Evolutionary conservation across 208 protist species (phyloP).

Genomic region (Lotmaria passim): DNA sequence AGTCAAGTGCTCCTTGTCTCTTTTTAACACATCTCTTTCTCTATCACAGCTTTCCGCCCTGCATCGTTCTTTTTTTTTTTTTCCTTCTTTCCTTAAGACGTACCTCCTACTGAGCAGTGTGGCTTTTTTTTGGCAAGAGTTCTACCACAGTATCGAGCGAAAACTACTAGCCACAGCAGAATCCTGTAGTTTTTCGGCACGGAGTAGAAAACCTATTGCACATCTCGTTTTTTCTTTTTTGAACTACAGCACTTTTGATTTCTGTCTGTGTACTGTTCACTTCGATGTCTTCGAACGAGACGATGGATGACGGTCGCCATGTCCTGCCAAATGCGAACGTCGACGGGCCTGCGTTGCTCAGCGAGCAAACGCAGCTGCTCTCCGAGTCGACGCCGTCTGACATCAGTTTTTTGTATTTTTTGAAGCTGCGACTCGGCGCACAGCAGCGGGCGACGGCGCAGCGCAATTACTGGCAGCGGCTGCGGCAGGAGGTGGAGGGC

Average conservation of each 20-base stretch:
- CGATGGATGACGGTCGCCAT: background rate
- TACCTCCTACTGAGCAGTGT: too few relatives aligned
- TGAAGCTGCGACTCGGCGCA: conserved; percentile 62
- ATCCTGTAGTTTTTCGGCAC: too few relatives aligned
- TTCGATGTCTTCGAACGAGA: background rate
- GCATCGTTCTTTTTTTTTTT: too few relatives aligned
- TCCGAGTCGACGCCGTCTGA: conserved; percentile 49
- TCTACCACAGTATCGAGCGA: too few relatives aligned
- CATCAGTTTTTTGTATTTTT: conserved; percentile 72
- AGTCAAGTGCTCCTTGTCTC: too few relatives aligned
- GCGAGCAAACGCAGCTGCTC: conserved; percentile 69
- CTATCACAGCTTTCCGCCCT: too few relatives aligned
- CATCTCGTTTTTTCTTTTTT: conserved; percentile 26
- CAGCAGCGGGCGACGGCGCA: conserved; percentile 71
- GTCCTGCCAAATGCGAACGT: conserved; percentile 25
- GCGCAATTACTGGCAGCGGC: conserved; percentile 60
- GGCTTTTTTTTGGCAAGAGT: too few relatives aligned
- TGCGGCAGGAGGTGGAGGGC: conserved; percentile 15
- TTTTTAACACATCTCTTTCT: too few relatives aligned
- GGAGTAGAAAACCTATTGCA: too few relatives aligned
- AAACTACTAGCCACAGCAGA: too few relatives aligned
- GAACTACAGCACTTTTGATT: conserved; percentile 4
- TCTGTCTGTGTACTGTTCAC: conserved; percentile 1
- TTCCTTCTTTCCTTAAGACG: too few relatives aligned
- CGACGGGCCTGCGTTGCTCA: conserved; percentile 57